Base-by-base conservation (phyloP, 208 protist genomes). In the Acanthamoeba divionensis region DNA sequence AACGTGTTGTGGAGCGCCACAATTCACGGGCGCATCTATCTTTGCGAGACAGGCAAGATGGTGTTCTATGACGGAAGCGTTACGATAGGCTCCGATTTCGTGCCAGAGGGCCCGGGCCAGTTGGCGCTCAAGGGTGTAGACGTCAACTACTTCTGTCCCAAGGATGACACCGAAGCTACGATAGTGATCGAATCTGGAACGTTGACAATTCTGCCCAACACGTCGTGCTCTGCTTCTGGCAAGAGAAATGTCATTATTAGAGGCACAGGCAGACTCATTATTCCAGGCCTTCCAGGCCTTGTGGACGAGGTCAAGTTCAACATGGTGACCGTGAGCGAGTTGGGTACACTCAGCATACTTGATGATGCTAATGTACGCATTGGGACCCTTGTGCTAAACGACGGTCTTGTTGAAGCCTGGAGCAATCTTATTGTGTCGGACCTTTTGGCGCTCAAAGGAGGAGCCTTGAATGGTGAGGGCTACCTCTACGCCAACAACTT, bases 151-250 rank as follows among this genome's bases (percentile, higher is more conserved):
- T 48, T n/a, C 48, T 85, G 75, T 54, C 36, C 75, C 10, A 3
- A 85, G 48, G 65, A 85, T 54, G 75, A 85, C 75, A 85, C 75
- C 75, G 75, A 60, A 48, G 47, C 75, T 15, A 63, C 48, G 36
- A 66, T 85, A 29, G 65, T 54, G 48, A 48, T 63, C 75, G 47
- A 29, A 13, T 6, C 75, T 36, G 75, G 75, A 48, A 85, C 75
- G 75, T 54, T 85, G 31, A 60, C 65, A 48, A 85, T 85, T 54
- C 44, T 48, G 75, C 75, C 75, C 75, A 85, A 85, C 75, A n/a
- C 48, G n/a, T 66, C 75, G 13, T 85, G 75, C 50, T 24, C 38
- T 21, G 31, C 60, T 36, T 48, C 24, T 18, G 29, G 52, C 3
- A 33, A 66, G 26, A 48, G 75, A 48, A 63, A 85, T 54, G n/a